Conservation (phyloP, 2,329 filamentous ascomycete genomes). For the Verruconis gallopava region DNA sequence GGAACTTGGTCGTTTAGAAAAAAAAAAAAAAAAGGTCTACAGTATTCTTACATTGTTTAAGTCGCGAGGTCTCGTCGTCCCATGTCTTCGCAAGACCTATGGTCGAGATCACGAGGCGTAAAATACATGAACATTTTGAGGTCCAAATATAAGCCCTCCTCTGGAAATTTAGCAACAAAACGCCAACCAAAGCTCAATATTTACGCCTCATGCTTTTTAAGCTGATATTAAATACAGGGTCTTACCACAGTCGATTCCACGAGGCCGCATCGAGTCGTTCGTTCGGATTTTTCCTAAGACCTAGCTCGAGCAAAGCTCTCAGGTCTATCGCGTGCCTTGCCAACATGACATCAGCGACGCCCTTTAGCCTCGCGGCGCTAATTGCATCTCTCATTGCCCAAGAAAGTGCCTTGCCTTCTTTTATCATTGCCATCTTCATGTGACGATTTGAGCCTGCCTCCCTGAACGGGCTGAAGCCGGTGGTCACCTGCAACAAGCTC, state of each 20-base stretch:
- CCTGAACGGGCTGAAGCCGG: conserved; percentile 29
- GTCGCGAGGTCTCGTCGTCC: no score
- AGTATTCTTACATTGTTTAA: no score
- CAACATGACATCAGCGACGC: neutral
- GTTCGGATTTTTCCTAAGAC: conserved; percentile 1
- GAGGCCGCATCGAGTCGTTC: conserved; percentile 1
- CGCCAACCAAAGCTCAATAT: no score
- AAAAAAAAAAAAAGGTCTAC: no score
- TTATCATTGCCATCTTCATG: conserved; percentile 31
- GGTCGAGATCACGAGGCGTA: no score
- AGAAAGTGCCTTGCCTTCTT: conserved; percentile 27
- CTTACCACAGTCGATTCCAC: conserved; percentile 5
- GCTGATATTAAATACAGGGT: no score
- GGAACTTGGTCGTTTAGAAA: no score
- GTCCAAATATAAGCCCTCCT: no score
- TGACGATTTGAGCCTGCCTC: conserved; percentile 28
- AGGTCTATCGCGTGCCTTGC: neutral
- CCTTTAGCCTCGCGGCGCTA: neutral
- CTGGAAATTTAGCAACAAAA: no score
- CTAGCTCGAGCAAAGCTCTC: neutral
- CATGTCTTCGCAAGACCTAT: no score
- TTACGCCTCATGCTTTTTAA: no score
- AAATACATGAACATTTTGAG: no score
- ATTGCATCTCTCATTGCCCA: conserved; percentile 17
- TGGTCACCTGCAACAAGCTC: conserved; percentile 29